These are phyloP conservation scores for Epichloe glyceriae DNA, from an alignment of 2,329 filamentous ascomycete genomes.

Conservation along the genomic window DNA sequence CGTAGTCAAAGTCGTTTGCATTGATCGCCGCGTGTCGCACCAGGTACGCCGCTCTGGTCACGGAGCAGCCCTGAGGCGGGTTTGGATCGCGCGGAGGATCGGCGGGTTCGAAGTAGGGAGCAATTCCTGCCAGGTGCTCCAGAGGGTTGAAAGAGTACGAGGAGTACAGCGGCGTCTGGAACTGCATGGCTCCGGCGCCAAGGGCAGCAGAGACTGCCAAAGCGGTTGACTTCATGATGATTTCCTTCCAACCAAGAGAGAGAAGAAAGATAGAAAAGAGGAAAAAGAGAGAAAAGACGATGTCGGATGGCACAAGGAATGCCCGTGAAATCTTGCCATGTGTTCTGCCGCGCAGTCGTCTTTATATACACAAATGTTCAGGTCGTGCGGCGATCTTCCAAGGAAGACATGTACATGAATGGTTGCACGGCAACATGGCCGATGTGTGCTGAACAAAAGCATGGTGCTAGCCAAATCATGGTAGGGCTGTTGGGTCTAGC, in stretches of 20 bases:
- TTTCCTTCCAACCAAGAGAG: neutral
- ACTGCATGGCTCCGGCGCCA: slow-evolving; percentile 1
- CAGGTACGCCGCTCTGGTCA: slow-evolving; percentile 39
- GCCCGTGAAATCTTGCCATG: neutral
- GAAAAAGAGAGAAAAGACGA: neutral
- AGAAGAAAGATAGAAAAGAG: neutral
- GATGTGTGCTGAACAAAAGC: too few species aligned
- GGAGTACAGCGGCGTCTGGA: slow-evolving; percentile 24
- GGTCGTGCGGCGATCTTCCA: too few species aligned
- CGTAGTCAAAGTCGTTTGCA: slow-evolving; percentile 45
- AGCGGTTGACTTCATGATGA: neutral
- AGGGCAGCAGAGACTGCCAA: neutral
- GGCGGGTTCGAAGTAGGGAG: slow-evolving; percentile 44
- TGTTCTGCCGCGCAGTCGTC: neutral
- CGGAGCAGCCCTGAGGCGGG: slow-evolving; percentile 36
- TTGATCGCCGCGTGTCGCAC: slow-evolving; percentile 48
- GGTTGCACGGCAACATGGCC: too few species aligned
- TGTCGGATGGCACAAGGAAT: neutral
- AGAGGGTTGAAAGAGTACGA: slow-evolving; percentile 39
- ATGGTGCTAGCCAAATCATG: too few species aligned
- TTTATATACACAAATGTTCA: neutral
- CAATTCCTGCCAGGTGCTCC: slow-evolving; percentile 40
- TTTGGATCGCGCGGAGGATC: slow-evolving; percentile 22
- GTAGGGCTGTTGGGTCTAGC: too few species aligned
- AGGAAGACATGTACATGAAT: too few species aligned